A percentile compares a stretch with the other conserved stretches of the same genome.
phyloP scores from a whole-genome alignment of 1,284 basidiomycete genomes.

The Irpex lacteus region DNA sequence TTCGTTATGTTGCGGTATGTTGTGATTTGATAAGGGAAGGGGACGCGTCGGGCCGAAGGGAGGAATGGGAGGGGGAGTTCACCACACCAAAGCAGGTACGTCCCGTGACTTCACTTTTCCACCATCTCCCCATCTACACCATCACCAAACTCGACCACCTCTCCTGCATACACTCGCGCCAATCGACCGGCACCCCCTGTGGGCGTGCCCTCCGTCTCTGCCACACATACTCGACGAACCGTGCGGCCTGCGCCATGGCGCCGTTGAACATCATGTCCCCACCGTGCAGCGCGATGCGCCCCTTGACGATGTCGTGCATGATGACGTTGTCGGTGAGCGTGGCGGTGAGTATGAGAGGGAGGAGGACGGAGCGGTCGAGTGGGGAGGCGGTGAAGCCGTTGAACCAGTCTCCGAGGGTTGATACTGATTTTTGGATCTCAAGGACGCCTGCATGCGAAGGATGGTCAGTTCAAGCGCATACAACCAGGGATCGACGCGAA shows the following conservation, averaged over 20 bases:
- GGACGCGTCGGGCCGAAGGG: not conserved
- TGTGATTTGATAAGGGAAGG: not conserved
- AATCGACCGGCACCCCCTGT: conserved; percentile 45
- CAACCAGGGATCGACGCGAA: conserved; percentile 15
- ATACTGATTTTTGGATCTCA: conserved; percentile 61
- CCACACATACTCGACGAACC: conserved; percentile 49
- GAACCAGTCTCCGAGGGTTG: conserved; percentile 50
- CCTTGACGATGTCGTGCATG: conserved; percentile 58
- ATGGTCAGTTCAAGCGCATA: not conserved
- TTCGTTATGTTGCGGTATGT: not conserved
- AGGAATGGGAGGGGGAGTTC: not conserved
- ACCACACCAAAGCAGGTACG: not conserved
- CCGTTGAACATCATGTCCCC: conserved; percentile 52
- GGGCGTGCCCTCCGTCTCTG: conserved; percentile 46
- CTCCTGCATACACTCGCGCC: conserved; percentile 60
- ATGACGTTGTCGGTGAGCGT: conserved; percentile 65
- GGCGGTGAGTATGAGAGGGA: conserved; percentile 71
- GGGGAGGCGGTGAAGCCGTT: conserved; percentile 52
- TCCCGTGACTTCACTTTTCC: not conserved
- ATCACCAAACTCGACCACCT: conserved; percentile 52
- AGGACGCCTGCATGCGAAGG: conserved; percentile 52
- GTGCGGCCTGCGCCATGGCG: conserved; percentile 57
- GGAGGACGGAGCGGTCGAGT: conserved; percentile 62
- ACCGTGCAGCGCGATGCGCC: conserved; percentile 46
- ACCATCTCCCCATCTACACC: conserved; percentile 33